Conservation (phyloP, 2,329 filamentous ascomycete genomes). For the Aciculosporium take region DNA sequence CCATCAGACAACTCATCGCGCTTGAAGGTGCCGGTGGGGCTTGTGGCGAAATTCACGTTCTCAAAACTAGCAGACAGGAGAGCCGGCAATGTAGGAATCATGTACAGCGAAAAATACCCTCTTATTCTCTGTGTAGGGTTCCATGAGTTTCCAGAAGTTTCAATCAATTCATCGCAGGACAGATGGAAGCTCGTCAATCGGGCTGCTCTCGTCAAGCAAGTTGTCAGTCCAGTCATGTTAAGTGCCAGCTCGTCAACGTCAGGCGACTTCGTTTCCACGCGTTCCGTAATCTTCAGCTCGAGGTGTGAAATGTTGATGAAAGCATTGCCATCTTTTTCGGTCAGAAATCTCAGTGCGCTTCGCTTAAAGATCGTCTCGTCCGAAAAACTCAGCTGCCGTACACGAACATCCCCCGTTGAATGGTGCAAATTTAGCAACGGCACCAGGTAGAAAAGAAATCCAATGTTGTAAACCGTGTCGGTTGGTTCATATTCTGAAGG, state of each 20-base stretch:
- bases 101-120: background rate
- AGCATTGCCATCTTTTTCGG: background rate
- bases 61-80: background rate
- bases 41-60: background rate
- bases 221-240: background rate
- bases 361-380: background rate
- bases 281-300: background rate
- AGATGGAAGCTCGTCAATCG: background rate
- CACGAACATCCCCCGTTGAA: background rate
- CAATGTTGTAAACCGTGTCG: background rate
- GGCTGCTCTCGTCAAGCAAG: background rate
- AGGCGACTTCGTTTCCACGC: too few species aligned
- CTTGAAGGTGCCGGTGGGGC: background rate
- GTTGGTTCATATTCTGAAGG: too few species aligned
- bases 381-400: background rate
- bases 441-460: background rate
- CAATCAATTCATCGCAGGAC: background rate
- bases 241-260: background rate
- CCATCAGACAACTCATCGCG: background rate
- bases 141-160: too few species aligned
- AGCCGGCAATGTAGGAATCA: background rate
- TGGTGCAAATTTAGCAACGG: background rate
- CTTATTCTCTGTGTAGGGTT: too few species aligned
- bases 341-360: background rate
- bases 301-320: background rate